Evolutionary conservation across 257 asterid genomes (phyloP), one percentile per base, ranked within the genome.

Genomic region (Plantago major): DNA sequence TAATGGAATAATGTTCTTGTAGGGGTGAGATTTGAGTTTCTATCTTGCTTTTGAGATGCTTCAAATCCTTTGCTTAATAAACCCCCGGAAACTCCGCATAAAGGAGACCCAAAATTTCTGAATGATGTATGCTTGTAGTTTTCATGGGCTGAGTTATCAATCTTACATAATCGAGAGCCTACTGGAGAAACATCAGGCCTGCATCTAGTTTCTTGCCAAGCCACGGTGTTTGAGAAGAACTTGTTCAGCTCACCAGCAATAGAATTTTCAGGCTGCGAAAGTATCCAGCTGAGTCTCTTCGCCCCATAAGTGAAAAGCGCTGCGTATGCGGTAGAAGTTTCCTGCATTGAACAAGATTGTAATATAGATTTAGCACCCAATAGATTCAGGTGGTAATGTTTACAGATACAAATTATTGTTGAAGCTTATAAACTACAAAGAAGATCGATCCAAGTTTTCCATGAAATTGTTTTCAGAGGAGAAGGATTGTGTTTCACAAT

Each of bases 281-380:
- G 87, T 58, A 90, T 78, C 37, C 42, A 62, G 8, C 73, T 81
- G 28, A 90, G 96, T 67, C 82, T 87, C 64, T 79, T 73, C 52
- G 93, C 90, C 60, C 95, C 97, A 66, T 76, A 90, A 40, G 81
- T 76, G 67, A 90, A 82, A 82, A 40, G 96, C 97, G 59, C 95
- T 87, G 65, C 92, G 84, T 66, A 90, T 85, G 38, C 96, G 84
- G 71, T 66, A 90, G 71, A 78, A 90, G 73, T 85, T 90, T 62
- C 93, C 97, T 90, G 70, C 26, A 58, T 42, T 66, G 45, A 67
- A 60, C 44, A 59, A 55, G 33, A 40, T 38, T 28, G 18, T n/a
- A 17, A 7, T 10, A 65, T 33, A 9, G 13, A 44, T 8, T 2
- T 60, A 42, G 11, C 58, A 28, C 18, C 13, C 9, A 51, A 33